These are phyloP conservation scores for Moesziomyces parantarcticus DNA, from an alignment of 1,284 basidiomycete genomes.

Conservation along the genomic window DNA sequence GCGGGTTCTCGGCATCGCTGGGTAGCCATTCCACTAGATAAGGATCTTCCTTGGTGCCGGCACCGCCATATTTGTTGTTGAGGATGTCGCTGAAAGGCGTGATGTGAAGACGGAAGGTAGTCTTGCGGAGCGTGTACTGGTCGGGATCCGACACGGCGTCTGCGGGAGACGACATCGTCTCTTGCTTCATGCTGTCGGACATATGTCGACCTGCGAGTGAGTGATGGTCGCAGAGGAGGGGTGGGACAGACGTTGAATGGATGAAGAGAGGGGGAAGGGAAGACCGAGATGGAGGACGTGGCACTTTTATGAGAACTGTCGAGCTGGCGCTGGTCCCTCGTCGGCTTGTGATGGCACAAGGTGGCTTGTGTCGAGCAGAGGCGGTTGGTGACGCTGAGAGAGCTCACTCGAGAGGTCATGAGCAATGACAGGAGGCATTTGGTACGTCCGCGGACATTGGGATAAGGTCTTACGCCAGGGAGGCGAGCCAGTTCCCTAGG, in stretches of 20 bases:
- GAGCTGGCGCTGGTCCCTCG: not conserved
- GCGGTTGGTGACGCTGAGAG: too few species aligned
- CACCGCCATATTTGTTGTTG: slow-evolving; percentile 66
- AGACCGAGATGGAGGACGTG: too few species aligned
- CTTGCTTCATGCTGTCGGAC: slow-evolving; percentile 9
- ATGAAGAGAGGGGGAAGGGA: too few species aligned
- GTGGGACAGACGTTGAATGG: not conserved
- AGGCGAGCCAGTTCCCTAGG: too few species aligned
- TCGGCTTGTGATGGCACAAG: too few species aligned
- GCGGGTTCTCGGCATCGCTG: slow-evolving; percentile 54
- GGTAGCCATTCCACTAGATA: slow-evolving; percentile 66
- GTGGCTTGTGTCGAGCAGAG: too few species aligned
- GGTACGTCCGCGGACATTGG: too few species aligned
- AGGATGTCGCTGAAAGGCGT: slow-evolving; percentile 69
- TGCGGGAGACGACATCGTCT: not conserved
- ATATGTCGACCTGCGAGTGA: slow-evolving; percentile 1
- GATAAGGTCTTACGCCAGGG: too few species aligned
- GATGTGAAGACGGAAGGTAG: slow-evolving; percentile 54
- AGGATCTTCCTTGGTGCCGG: slow-evolving; percentile 68
- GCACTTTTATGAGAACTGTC: slow-evolving; percentile 3
- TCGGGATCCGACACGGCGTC: slow-evolving; percentile 15
- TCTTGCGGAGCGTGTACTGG: slow-evolving; percentile 38
- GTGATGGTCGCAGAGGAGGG: not conserved
- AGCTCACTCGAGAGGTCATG: too few species aligned
- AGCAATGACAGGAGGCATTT: too few species aligned